phyloP scores from a whole-genome alignment of 2,329 filamentous ascomycete genomes.

The Microcyclosporella mali region DNA sequence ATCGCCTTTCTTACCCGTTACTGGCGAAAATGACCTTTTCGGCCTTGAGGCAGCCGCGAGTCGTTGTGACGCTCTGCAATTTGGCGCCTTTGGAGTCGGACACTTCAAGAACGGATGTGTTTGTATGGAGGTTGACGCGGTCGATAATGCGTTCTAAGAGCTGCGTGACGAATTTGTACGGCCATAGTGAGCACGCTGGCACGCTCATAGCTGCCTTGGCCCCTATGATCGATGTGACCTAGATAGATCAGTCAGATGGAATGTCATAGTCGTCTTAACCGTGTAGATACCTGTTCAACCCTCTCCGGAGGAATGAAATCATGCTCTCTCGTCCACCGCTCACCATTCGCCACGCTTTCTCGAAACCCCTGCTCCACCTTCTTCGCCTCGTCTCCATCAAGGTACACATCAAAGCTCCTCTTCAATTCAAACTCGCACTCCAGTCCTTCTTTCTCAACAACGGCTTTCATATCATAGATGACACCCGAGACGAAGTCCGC shows the following conservation, averaged over 20 bases:
- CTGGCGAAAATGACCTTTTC: slow-evolving; percentile 30
- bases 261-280: neutral
- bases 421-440: slow-evolving; percentile 42
- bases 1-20: no score
- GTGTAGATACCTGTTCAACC: slow-evolving; percentile 9
- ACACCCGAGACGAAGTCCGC: slow-evolving; percentile 19
- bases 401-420: slow-evolving; percentile 34
- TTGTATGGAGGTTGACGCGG: slow-evolving; percentile 65
- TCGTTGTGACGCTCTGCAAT: slow-evolving; percentile 13
- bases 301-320: slow-evolving; percentile 2
- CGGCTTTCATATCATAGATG: slow-evolving; percentile 28
- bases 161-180: slow-evolving; percentile 71
- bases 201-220: slow-evolving; percentile 29
- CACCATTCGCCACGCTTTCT: slow-evolving; percentile 1
- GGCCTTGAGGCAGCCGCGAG: slow-evolving; percentile 19
- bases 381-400: slow-evolving; percentile 18
- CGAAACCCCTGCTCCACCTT: slow-evolving; percentile 6
- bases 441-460: slow-evolving; percentile 32
- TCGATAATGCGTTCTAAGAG: slow-evolving; percentile 55
- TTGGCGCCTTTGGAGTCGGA: neutral
- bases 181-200: slow-evolving; percentile 63
- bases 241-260: neutral
- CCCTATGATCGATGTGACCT: slow-evolving; percentile 27
- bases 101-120: slow-evolving; percentile 50
- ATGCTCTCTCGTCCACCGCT: slow-evolving; percentile 10